phyloP scores from a whole-genome alignment of 2,329 filamentous ascomycete species.

The Purpureocillium lavendulum region DNA sequence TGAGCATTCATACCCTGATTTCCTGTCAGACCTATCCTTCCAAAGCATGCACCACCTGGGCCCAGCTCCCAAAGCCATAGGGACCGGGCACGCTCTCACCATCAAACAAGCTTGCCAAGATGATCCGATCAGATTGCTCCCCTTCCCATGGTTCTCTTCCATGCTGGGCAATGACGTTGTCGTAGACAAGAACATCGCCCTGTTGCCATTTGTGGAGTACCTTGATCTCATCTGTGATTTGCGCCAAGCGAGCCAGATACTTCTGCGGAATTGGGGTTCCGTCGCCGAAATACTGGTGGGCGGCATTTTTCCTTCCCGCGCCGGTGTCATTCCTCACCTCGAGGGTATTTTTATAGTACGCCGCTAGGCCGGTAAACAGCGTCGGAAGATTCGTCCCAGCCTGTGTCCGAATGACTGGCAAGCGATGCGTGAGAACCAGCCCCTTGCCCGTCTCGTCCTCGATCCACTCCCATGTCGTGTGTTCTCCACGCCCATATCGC shows the following conservation, averaged over 20 bases:
- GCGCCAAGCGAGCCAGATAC: conserved; percentile 29
- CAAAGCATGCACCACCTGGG: conserved; percentile 34
- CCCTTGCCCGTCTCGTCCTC: conserved; percentile 21
- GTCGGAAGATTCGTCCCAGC: conserved; percentile 33
- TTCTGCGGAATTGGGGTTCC: conserved; percentile 36
- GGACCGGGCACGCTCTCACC: conserved; percentile 33
- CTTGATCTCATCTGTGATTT: conserved; percentile 39
- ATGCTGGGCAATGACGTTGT: conserved; percentile 40
- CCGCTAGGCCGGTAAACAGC: conserved; percentile 35
- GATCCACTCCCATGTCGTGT: conserved; percentile 39
- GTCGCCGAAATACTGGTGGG: conserved; percentile 33
- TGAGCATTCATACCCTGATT: too few relatives aligned
- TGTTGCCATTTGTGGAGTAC: conserved; percentile 38
- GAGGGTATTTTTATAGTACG: conserved; percentile 29
- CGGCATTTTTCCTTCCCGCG: conserved; percentile 18
- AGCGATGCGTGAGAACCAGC: conserved; percentile 31
- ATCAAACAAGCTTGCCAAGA: conserved; percentile 39
- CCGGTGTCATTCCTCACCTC: too few relatives aligned
- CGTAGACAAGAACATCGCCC: conserved; percentile 38
- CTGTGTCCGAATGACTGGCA: conserved; percentile 38
- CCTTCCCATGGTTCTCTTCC: conserved; percentile 39
- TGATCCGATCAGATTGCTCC: conserved; percentile 33
- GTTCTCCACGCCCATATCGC: conserved; percentile 32
- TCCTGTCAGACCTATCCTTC: not conserved
- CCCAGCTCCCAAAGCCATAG: conserved; percentile 33